These are phyloP conservation scores for Cytospora piceae DNA, from an alignment of 2,329 filamentous ascomycete species.

Conservation along the genomic window DNA sequence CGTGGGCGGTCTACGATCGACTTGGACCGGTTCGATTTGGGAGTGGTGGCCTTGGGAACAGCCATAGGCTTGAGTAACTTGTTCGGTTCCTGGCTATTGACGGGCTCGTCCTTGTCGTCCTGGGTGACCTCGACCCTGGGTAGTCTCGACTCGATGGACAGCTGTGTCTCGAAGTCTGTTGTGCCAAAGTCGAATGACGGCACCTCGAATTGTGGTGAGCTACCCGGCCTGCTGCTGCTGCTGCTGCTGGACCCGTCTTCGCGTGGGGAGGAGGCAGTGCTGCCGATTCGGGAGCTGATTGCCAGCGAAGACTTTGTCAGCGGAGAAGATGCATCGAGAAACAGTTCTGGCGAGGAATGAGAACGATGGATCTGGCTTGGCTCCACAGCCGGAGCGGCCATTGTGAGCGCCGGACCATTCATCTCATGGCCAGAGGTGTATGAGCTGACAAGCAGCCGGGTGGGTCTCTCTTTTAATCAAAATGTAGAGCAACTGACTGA, in stretches of 20 bases:
- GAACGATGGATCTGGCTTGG: slow-evolving; percentile 35
- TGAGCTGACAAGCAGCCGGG: slow-evolving; percentile 25
- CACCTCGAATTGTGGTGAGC: slow-evolving; percentile 50
- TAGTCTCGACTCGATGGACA: slow-evolving; percentile 43
- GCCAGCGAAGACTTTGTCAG: slow-evolving; percentile 31
- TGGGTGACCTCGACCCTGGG: slow-evolving; percentile 32
- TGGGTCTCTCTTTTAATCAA: slow-evolving; percentile 13
- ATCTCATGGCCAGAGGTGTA: slow-evolving; percentile 45
- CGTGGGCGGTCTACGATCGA: slow-evolving; percentile 54
- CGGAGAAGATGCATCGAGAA: slow-evolving; percentile 33
- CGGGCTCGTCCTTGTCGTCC: slow-evolving; percentile 29
- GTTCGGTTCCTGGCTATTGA: slow-evolving; percentile 21
- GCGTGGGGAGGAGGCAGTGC: slow-evolving; percentile 16
- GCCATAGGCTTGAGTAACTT: slow-evolving; percentile 33
- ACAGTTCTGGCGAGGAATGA: slow-evolving; percentile 41
- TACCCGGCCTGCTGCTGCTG: background rate
- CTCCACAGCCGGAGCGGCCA: slow-evolving; percentile 44
- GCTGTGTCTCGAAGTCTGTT: slow-evolving; percentile 49
- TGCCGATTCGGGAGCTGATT: slow-evolving; percentile 26
- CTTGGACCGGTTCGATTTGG: slow-evolving; percentile 44
- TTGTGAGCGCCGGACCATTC: slow-evolving; percentile 46
- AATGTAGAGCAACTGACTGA: slow-evolving; percentile 26
- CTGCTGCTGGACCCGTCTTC: background rate
- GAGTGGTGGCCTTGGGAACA: slow-evolving; percentile 36
- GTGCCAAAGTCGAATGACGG: slow-evolving; percentile 56